phyloP scores from a whole-genome alignment of 805 yeast genomes.

The Candida nonsorbophila region DNA sequence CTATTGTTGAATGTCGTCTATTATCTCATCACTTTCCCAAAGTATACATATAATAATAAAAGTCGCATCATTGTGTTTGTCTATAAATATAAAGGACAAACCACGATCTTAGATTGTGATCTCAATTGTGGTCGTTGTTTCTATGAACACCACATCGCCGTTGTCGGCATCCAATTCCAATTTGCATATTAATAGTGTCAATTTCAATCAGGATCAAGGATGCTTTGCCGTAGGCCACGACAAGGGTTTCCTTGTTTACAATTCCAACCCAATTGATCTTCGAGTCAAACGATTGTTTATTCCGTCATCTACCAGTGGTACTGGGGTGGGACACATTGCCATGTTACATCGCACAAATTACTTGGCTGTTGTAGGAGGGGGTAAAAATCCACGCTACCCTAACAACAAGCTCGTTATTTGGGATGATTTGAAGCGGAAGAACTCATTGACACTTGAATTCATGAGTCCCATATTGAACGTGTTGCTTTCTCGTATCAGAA shows the following conservation, averaged over 20 bases:
- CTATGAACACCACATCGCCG: slow-evolving; percentile 17
- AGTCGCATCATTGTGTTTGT: too few species aligned
- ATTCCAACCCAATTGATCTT: slow-evolving; percentile 79
- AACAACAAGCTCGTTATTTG: slow-evolving; percentile 78
- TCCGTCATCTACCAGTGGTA: slow-evolving; percentile 12
- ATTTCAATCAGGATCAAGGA: slow-evolving; percentile 85
- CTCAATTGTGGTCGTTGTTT: slow-evolving; percentile 1
- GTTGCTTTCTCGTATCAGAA: slow-evolving; percentile 66
- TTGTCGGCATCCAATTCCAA: slow-evolving; percentile 9
- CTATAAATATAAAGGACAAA: too few species aligned
- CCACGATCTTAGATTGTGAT: too few species aligned
- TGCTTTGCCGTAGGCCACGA: slow-evolving; percentile 85
- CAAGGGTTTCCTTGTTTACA: slow-evolving; percentile 77
- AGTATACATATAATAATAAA: too few species aligned
- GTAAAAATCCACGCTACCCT: slow-evolving; percentile 71
- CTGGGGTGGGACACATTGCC: slow-evolving; percentile 69
- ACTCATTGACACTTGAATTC: slow-evolving; percentile 70
- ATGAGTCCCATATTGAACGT: slow-evolving; percentile 71
- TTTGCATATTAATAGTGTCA: slow-evolving; percentile 40
- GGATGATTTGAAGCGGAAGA: slow-evolving; percentile 83
- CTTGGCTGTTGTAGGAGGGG: slow-evolving; percentile 87
- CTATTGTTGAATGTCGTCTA: neutral
- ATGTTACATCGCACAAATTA: slow-evolving; percentile 92
- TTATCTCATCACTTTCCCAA: too few species aligned
- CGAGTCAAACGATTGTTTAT: slow-evolving; percentile 57